Evolutionary conservation across 208 protist genomes (phyloP).

Genomic region (Tritrichomonas musculus): DNA sequence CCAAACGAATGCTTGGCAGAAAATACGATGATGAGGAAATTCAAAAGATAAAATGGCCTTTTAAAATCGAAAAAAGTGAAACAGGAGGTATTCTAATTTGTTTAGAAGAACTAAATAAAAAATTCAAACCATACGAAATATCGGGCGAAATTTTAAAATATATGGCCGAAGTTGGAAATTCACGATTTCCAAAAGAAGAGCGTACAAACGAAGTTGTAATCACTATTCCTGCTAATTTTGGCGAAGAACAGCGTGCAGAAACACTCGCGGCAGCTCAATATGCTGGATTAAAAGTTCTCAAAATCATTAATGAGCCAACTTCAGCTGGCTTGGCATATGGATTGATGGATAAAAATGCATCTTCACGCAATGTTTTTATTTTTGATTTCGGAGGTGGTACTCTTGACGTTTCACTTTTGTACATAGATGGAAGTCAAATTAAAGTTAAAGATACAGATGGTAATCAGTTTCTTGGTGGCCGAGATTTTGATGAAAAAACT

Average conservation of each 20-base stretch:
- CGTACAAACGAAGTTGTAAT: slow-evolving; percentile 70
- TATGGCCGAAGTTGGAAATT: no score
- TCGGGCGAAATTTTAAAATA: no score
- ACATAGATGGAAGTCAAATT: slow-evolving; percentile 54
- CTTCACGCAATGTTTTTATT: slow-evolving; percentile 75
- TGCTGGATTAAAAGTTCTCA: slow-evolving; percentile 77
- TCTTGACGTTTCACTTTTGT: slow-evolving; percentile 57
- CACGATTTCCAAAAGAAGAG: no score
- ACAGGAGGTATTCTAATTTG: no score
- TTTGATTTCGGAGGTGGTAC: slow-evolving; percentile 93
- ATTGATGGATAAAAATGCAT: slow-evolving; percentile 61
- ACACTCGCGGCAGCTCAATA: slow-evolving; percentile 96
- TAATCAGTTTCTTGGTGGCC: slow-evolving; percentile 57
- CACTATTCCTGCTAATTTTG: slow-evolving; percentile 98
- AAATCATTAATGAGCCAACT: slow-evolving; percentile 95
- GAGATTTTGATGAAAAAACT: slow-evolving; percentile 58
- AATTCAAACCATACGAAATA: no score
- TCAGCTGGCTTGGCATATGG: slow-evolving; percentile 91
- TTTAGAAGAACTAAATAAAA: no score
- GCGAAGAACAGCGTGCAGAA: slow-evolving; percentile 95
- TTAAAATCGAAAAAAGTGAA: no score
- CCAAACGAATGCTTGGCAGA: no score
- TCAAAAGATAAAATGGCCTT: no score
- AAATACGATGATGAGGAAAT: no score
- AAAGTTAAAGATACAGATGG: slow-evolving; percentile 55